Conservation (phyloP, 1,284 basidiomycete species). For the Marasmius oreades region DNA sequence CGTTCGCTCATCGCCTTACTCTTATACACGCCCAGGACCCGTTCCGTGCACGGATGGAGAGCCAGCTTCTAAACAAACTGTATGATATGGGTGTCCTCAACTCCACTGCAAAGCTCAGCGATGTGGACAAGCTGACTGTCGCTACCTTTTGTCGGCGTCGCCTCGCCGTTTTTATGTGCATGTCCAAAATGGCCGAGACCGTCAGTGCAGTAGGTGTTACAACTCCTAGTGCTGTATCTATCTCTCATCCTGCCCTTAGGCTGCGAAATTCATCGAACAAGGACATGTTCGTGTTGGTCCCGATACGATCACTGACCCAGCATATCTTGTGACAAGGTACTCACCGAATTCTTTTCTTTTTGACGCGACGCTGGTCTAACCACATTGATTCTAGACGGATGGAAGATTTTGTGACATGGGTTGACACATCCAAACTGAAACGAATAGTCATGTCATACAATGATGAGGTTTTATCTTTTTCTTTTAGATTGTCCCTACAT, state of each 20-base stretch:
- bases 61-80: constrained; percentile 86
- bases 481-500: background rate
- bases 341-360: constrained; percentile 14
- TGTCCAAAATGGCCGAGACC: constrained; percentile 93
- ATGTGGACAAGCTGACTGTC: constrained; percentile 94
- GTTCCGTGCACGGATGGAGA: constrained; percentile 84
- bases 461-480: constrained; percentile 69
- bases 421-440: constrained; percentile 96
- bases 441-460: constrained; percentile 96
- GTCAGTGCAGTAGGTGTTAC: constrained; percentile 79
- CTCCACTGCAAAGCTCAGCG: constrained; percentile 78
- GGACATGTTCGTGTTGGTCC: constrained; percentile 97
- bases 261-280: constrained; percentile 96
- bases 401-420: constrained; percentile 99
- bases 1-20: constrained; percentile 85
- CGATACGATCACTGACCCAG: constrained; percentile 94
- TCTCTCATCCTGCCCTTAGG: constrained; percentile 44
- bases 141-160: constrained; percentile 91
- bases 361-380: constrained; percentile 7
- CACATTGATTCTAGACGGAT: constrained; percentile 60
- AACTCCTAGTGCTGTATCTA: background rate
- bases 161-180: constrained; percentile 90
- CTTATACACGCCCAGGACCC: constrained; percentile 89
- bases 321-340: constrained; percentile 89
- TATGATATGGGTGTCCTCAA: constrained; percentile 97